Evolutionary conservation across 169 alveolate genomes (phyloP).

Genomic region (Hepatocystis sp.): DNA sequence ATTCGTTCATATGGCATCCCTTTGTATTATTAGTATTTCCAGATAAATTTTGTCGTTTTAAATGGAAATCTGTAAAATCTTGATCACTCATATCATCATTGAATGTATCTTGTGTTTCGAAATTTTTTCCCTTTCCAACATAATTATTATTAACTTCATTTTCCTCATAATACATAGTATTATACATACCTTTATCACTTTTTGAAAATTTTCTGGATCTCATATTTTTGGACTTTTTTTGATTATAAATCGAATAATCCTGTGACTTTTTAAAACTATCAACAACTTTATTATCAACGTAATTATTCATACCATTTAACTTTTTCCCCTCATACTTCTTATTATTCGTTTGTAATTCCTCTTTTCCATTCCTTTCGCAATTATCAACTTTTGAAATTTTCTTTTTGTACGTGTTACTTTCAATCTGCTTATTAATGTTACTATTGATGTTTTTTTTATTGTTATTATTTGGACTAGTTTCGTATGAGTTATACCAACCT

Average conservation of each 20-base stretch:
- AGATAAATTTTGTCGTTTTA: too few relatives aligned
- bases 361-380: conserved; percentile 15
- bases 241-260: conserved; percentile 12
- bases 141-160: conserved; percentile 3
- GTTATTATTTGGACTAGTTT: not conserved
- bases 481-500: conserved; percentile 5
- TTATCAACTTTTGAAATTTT: not conserved
- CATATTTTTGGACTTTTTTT: conserved; percentile 18
- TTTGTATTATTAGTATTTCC: too few relatives aligned
- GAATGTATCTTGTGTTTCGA: conserved; percentile 5
- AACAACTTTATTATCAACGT: conserved; percentile 24
- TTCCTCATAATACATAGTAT: conserved; percentile 32
- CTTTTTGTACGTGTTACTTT: conserved; percentile 9
- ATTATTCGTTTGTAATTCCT: conserved; percentile 18
- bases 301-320: not conserved
- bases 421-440: conserved; percentile 5
- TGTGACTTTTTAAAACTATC: conserved; percentile 43
- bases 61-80: not conserved
- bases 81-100: not conserved
- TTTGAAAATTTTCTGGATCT: conserved; percentile 32
- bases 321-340: conserved; percentile 16
- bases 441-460: not conserved
- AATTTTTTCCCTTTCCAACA: conserved; percentile 18
- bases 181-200: conserved; percentile 26
- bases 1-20: conserved; percentile 1